Evolutionary conservation across 1,284 basidiomycete species (phyloP), one percentile per base, ranked within the genome.

Genomic region (Sutorius eximius): DNA sequence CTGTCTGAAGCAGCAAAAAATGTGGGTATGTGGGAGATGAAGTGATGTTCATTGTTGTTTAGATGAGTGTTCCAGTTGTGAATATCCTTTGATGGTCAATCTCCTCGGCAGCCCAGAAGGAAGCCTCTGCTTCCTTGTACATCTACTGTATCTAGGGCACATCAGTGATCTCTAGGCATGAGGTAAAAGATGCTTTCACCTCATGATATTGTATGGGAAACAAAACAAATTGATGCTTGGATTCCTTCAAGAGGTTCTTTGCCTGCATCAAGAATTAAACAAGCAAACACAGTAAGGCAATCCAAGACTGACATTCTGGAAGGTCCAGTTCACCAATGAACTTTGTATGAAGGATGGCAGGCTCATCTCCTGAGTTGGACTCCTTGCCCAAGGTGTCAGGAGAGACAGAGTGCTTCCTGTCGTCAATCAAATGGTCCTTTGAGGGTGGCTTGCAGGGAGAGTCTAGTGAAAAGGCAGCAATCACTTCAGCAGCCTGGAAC

Each of bases 81-180:
- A 38, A 92, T 69, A 68, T 99, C 96, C 66, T 95, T 89, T 20
- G 93, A 95, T 15, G 87, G 72, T 98, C 94, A 81, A 98, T 96
- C 77, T 98, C 95, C 73, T 98, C 95, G 1, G 94, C 92, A 2
- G 95, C 98, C 96, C 95, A 98, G 78, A 98, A 98, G 0, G 91
- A 95, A 0, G 89, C 89, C 64, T 93, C 83, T 0, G 89, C 88
- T 71, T 95, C 92, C 77, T 96, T 96, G 82, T 97, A 97, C 84
- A 95, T 91, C 71, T 89, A 86, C 95, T 94, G 97, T 66, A 97
- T 96, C 93, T 56, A 6, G 16, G 7, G 29, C 27, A 36, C 1
- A 32, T 58, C 10, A 63, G 43, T 15, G 7, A 18, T 34, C n/a
- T 41, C 7, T 34, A 13, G 11, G 18, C n/a, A 30, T 6, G 43